Percentiles rank a stretch among this genome's conserved stretches.
Conservation (phyloP, 2,329 filamentous ascomycete species). For the Arthroderma sp. region DNA sequence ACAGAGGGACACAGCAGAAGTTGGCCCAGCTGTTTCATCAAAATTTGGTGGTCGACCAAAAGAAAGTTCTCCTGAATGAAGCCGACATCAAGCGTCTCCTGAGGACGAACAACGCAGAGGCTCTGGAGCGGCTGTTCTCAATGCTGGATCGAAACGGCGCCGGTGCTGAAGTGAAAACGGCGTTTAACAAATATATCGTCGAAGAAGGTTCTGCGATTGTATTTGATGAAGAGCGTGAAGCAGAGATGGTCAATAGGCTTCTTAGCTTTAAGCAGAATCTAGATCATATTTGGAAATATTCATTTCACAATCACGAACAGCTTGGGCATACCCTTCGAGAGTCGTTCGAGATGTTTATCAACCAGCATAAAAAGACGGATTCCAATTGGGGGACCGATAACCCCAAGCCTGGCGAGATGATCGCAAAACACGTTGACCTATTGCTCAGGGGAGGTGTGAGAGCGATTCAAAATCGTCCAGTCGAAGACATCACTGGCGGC, state of each 20-base stretch:
- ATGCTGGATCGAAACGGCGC: conserved; percentile 62
- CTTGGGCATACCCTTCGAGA: conserved; percentile 71
- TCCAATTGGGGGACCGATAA: conserved; percentile 68
- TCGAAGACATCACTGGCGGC: conserved; percentile 44
- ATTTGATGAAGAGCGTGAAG: conserved; percentile 61
- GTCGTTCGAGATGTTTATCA: conserved; percentile 82
- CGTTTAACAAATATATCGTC: conserved; percentile 71
- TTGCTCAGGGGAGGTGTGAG: conserved; percentile 80
- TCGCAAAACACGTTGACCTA: conserved; percentile 90
- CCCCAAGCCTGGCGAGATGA: conserved; percentile 95
- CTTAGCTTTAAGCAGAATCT: conserved; percentile 68
- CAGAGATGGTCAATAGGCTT: conserved; percentile 76
- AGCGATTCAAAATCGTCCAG: conserved; percentile 58
- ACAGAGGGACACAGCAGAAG: conserved; percentile 67
- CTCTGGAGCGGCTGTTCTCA: conserved; percentile 65
- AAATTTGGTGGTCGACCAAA: conserved; percentile 57
- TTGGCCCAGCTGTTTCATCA: conserved; percentile 62
- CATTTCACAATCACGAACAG: conserved; percentile 65
- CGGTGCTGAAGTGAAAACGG: conserved; percentile 54
- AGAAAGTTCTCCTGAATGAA: conserved; percentile 52
- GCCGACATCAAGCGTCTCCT: conserved; percentile 62
- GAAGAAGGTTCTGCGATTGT: conserved; percentile 65
- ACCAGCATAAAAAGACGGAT: conserved; percentile 62
- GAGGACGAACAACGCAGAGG: conserved; percentile 53
- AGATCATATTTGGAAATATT: conserved; percentile 62